Evolutionary conservation across 2,329 filamentous ascomycete genomes (phyloP).

Genomic region (Emmonsia crescens): DNA sequence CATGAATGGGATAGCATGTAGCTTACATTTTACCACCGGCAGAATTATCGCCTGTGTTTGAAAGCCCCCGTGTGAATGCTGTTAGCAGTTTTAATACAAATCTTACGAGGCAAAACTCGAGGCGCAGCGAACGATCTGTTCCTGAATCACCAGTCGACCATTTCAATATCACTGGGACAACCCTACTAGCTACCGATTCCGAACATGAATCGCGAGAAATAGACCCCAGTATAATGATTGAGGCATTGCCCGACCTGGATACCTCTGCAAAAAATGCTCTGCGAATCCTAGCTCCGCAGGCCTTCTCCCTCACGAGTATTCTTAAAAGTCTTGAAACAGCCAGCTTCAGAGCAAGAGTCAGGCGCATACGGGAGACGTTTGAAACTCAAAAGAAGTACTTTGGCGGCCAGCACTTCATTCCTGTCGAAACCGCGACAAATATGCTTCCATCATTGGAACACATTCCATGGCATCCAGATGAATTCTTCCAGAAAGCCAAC

Average conservation of each 20-base stretch:
- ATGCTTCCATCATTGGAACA: conserved; percentile 6
- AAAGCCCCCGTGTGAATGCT: neutral
- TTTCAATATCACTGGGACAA: conserved; percentile 11
- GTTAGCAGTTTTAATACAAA: neutral
- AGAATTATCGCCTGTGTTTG: neutral
- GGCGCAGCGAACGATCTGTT: conserved; percentile 6
- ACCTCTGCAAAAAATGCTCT: conserved; percentile 7
- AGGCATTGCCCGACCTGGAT: conserved; percentile 10
- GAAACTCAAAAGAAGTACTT: conserved; percentile 9
- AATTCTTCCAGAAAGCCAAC: conserved; percentile 12
- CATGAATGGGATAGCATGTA: neutral
- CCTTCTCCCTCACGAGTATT: conserved; percentile 8
- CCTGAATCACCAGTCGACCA: conserved; percentile 7
- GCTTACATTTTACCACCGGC: neutral
- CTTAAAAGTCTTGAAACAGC: conserved; percentile 4
- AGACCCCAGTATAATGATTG: conserved; percentile 9
- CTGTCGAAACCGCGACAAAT: neutral
- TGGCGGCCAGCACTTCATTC: conserved; percentile 9
- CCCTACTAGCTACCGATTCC: conserved; percentile 7
- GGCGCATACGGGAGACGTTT: conserved; percentile 7
- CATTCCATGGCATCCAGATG: conserved; percentile 5
- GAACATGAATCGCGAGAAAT: conserved; percentile 6
- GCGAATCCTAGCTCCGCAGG: conserved; percentile 4
- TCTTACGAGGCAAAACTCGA: conserved; percentile 2
- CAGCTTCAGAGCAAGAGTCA: conserved; percentile 4